Evolutionary conservation across 495 filamentous ascomycete species (phyloP), one percentile per base, ranked within the genome.

Genomic region (Collariella sp.): DNA sequence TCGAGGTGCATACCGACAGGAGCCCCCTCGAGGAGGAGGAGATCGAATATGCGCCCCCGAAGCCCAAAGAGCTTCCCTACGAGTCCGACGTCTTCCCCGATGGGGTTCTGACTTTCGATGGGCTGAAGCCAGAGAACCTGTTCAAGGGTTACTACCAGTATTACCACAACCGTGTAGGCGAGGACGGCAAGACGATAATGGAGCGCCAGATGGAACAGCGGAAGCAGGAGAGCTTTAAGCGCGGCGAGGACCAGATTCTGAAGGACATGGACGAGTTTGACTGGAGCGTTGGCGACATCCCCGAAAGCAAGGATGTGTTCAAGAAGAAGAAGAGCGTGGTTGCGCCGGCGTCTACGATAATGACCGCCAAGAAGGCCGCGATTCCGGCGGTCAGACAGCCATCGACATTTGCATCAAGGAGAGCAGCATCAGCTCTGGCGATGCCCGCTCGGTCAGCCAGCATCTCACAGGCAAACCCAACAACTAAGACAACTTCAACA

Each of bases 11-110:
- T 45, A 59, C 57, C 16, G 63, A 68, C 52, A 61, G 59, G 29
- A 67, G 66, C 36, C 57, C 68, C 2, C 56, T 71, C 7, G 70
- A 75, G 16, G 74, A 83, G 22, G 86, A 89, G 56, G 84, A 88
- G 53, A 74, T 83, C 33, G 71, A 79, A 56, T 71, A 71, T 51
- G 64, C 62, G 20, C 74, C 75, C 56, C 79, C 73, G 56, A 60
- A 61, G 50, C 63, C 64, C 22, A 68, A 68, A 76, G 86, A 85
- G 45, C 74, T 85, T 5, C 85, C 84, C 0, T 91, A 94, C 63
- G 62, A 85, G 51, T 86, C 87, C 19, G 87, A 95, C 48, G 83
- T 90, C 47, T 79, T 89, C 48, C 81, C 80, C 13, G 79, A 84
- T 42, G 71, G 79, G 70, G 63, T 56, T 7, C 58, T 77, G 15